Conservation (phyloP, 352 stramenopile species). For the Aphanomyces invadans region DNA sequence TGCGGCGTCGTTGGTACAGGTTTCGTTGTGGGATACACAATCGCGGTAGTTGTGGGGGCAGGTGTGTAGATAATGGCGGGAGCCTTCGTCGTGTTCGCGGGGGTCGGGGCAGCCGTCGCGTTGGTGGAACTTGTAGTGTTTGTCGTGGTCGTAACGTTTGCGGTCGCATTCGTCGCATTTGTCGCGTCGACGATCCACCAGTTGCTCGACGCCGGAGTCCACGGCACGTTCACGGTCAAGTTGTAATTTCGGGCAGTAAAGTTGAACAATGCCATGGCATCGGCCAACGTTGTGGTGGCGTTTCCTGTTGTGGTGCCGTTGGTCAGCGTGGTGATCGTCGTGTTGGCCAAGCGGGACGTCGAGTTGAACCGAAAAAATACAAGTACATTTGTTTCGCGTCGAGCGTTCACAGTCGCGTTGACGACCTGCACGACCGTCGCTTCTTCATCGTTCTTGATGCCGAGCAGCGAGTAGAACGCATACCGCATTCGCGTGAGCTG, state of each 20-base stretch:
- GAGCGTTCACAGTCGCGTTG: background rate
- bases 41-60: background rate
- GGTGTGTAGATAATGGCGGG: background rate
- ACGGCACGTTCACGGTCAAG: background rate
- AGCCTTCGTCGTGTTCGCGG: background rate
- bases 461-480: slow-evolving; percentile 6
- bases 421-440: background rate
- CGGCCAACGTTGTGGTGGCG: background rate
- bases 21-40: background rate
- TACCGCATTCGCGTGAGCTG: slow-evolving; percentile 5
- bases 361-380: slow-evolving; percentile 3
- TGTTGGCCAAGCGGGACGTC: background rate
- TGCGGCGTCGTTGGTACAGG: background rate
- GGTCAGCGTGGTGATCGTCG: background rate
- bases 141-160: background rate
- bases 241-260: slow-evolving; percentile 4
- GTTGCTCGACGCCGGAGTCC: background rate
- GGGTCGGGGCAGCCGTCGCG: background rate
- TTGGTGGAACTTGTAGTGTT: background rate
- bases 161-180: background rate
- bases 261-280: background rate
- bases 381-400: background rate
- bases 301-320: background rate
- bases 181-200: slow-evolving; percentile 1
- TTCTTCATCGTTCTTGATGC: slow-evolving; percentile 11